Conservation (phyloP, 2,329 filamentous ascomycete genomes). For the Didymella glomerata region DNA sequence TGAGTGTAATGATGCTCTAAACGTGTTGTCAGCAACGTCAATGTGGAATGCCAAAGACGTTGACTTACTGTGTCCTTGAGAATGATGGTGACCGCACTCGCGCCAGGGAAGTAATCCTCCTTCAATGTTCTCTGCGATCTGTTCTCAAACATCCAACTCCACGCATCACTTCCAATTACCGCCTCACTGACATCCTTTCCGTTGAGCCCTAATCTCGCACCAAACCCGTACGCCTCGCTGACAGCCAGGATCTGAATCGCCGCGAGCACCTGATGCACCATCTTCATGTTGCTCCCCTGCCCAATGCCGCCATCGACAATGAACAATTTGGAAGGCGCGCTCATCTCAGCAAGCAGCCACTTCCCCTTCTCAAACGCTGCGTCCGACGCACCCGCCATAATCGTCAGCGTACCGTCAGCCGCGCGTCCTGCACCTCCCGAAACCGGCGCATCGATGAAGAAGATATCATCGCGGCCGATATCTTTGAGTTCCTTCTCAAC, state of each 20-base stretch:
- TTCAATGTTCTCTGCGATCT: conserved; percentile 63
- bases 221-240: conserved; percentile 66
- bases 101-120: conserved; percentile 59
- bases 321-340: conserved; percentile 67
- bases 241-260: conserved; percentile 66
- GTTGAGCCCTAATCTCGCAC: conserved; percentile 62
- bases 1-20: conserved; percentile 71
- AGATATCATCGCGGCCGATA: conserved; percentile 67
- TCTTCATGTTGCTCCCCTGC: conserved; percentile 65
- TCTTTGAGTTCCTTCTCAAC: conserved; percentile 66
- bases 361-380: conserved; percentile 65
- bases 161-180: conserved; percentile 56
- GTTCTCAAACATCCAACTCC: conserved; percentile 66
- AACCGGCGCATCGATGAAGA: conserved; percentile 75
- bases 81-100: conserved; percentile 57
- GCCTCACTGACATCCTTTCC: conserved; percentile 59
- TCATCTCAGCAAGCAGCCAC: conserved; percentile 69
- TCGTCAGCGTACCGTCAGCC: conserved; percentile 75
- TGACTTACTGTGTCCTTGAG: conserved; percentile 55
- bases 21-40: neutral
- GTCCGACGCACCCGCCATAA: conserved; percentile 73
- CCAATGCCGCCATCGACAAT: conserved; percentile 62
- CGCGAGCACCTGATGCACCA: conserved; percentile 66
- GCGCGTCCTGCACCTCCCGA: conserved; percentile 75
- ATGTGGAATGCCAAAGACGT: neutral